Base-by-base conservation (phyloP, 2,329 filamentous ascomycete species). In the Penicillium sumatraense region DNA sequence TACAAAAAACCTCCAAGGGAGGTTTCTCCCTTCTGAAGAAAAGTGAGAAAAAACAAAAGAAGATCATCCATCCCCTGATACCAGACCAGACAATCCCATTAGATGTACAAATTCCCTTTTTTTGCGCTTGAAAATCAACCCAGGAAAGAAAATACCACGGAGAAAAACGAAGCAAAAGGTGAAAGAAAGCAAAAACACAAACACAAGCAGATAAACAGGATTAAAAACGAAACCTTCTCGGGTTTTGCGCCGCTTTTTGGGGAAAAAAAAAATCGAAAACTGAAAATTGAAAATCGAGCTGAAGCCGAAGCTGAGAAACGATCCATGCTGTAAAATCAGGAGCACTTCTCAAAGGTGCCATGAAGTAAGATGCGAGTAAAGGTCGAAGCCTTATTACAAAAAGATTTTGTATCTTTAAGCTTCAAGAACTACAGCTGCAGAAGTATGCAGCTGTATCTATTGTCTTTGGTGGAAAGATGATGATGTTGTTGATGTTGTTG, bases 101-200 rank as follows among this genome's bases (percentile, higher is more conserved):
- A 53, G 14, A 56, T 59, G 42, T 59, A 59, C 57, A 59, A 20
- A n/a, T n/a, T 26, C 26, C 51, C 41, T 45, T 54, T 48, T 51
- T 44, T 44, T 26, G 38, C 40, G 40, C 40, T 44, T n/a, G 40
- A 44, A 27, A 44, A 27, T 24, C 40, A 23, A 23, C 38, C 45
- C n/a, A n/a, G n/a, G n/a, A n/a, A n/a, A n/a, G n/a, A n/a, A n/a
- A n/a, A n/a, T n/a, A n/a, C n/a, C n/a, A n/a, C n/a, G n/a, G n/a
- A n/a, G n/a, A n/a, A n/a, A n/a, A n/a, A n/a, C n/a, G n/a, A n/a
- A n/a, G n/a, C n/a, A n/a, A n/a, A n/a, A n/a, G n/a, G n/a, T n/a
- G n/a, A n/a, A n/a, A n/a, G n/a, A n/a, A n/a, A n/a, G n/a, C n/a
- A n/a, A n/a, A n/a, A n/a, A n/a, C n/a, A n/a, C n/a, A n/a, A n/a